Base-by-base conservation (phyloP, 1,139 yeast genomes). In the Diutina neorugosa region DNA sequence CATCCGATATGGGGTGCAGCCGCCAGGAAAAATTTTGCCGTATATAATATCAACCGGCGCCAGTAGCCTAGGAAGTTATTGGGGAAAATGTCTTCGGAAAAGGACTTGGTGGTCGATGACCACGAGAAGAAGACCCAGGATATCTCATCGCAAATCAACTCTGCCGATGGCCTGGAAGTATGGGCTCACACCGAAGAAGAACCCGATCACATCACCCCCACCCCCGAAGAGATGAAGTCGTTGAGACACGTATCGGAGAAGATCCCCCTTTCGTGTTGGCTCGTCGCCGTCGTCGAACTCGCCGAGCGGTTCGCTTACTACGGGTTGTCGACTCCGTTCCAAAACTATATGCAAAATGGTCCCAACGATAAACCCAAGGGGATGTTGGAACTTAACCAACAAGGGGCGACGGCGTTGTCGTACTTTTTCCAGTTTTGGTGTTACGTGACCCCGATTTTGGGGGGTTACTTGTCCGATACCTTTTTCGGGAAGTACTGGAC, bases 281-380 rank as follows among this genome's bases (percentile, higher is more conserved):
- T 84, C 55, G 86, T 87, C 53, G 90, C 93, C 41, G 58, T 86
- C 52, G 87, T 87, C 46, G 96, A 87, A 67, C 78, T 87, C 58
- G 81, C 91, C 47, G 96, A 87, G 68, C 78, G 96, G 61, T 87
- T 87, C 65, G 77, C 93, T n/a, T 87, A 82, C 73, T 87, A 86
- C 62, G 81, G 84, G 60, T 40, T 72, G 86, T 75, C 84, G 52
- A 85, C 87, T 57, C 85, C 89, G 20, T 81, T 86, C 70, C 85
- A 82, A 67, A 86, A 87, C 69, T 86, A 86, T 66, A 83, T 86
- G 82, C 89, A 84, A 66, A 65, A 74, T 57, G 64, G 68, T 37
- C 76, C 77, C 21, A 56, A 65, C 53, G 74, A 69, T 55, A 69
- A 70, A 51, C 81, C 80, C 48, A 69, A 71, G 34, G 94, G 95